Base-by-base conservation (phyloP, 345 rosid genomes). In the Chamaenerion angustifolium region DNA sequence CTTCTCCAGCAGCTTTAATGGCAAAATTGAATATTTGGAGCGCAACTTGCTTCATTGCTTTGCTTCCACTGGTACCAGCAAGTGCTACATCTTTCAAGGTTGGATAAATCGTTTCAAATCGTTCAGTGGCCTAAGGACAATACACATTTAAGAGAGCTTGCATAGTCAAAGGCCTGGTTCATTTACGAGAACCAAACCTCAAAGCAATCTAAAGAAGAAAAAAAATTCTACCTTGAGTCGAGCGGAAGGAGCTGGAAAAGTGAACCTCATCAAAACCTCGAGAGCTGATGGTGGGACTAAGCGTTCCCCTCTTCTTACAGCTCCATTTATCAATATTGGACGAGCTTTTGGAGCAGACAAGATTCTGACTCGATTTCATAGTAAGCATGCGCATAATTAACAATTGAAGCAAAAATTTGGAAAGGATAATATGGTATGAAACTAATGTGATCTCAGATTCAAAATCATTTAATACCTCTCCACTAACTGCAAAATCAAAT, bases 271-370 rank as follows among this genome's bases (percentile, higher is more conserved):
- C 70, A 83, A 59, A 43, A 58, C 42, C 41, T 77, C 93, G 45
- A 83, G 66, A 12, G 80, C 76, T 62, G 73, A 67, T 18, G 87
- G 84, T 12, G 87, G 78, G 46, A 80, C 66, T 44, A 83, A 27
- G 43, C 80, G 82, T 52, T 80, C 92, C 40, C 84, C 87, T 57
- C 68, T 83, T 67, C 71, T 77, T 14, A 75, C 74, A 45, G 92
- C 84, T 62, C 79, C 68, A 58, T 73, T 79, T 23, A 71, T 25
- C 44, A 82, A 60, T 63, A 80, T 66, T 25, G 80, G 25, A 10
- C 65, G 73, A 46, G 87, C 86, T 63, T 83, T 80, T 12, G 82
- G 79, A 11, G 57, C 50, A 46, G 82, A 73, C 49, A 83, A 62
- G 42, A 83, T 80, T 57, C 92, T 80, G 65, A 50, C 12, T 17